These are phyloP conservation scores for Rhizophlyctis rosea DNA, from an alignment of 192 early-diverging fungal genomes.

Conservation along the genomic window DNA sequence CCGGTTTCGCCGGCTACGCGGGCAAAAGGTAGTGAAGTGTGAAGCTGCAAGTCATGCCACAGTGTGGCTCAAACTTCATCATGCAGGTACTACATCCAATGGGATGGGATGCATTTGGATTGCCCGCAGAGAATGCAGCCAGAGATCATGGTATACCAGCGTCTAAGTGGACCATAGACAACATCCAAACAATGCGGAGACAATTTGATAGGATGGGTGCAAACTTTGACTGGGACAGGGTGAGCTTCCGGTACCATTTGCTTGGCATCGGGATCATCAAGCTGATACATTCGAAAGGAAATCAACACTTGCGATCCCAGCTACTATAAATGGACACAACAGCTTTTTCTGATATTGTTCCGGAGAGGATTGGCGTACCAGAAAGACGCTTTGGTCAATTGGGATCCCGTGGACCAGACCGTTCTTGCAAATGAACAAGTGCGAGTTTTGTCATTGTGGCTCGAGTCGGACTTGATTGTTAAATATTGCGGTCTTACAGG, in stretches of 20 bases:
- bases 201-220: slow-evolving; percentile 72
- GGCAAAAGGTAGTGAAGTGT: slow-evolving; percentile 52
- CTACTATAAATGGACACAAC: slow-evolving; percentile 96
- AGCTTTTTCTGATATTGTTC: slow-evolving; percentile 77
- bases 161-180: slow-evolving; percentile 74
- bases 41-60: too few species aligned
- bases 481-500: slow-evolving; percentile 43
- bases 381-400: slow-evolving; percentile 89
- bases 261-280: neutral
- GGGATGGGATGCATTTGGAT: slow-evolving; percentile 97
- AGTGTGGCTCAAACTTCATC: too few species aligned
- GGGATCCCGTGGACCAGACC: slow-evolving; percentile 95
- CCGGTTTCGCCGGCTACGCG: slow-evolving; percentile 72
- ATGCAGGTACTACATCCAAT: slow-evolving; percentile 83
- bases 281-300: slow-evolving; percentile 53
- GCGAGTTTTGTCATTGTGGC: slow-evolving; percentile 1
- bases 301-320: slow-evolving; percentile 79
- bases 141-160: slow-evolving; percentile 79
- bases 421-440: slow-evolving; percentile 95
- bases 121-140: slow-evolving; percentile 98
- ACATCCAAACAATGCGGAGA: slow-evolving; percentile 80
- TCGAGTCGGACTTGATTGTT: neutral
- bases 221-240: slow-evolving; percentile 89
- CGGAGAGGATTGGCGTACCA: slow-evolving; percentile 79
- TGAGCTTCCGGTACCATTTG: slow-evolving; percentile 14